Conservation (phyloP, 306 rosid species). For the Cucumis hystrix region DNA sequence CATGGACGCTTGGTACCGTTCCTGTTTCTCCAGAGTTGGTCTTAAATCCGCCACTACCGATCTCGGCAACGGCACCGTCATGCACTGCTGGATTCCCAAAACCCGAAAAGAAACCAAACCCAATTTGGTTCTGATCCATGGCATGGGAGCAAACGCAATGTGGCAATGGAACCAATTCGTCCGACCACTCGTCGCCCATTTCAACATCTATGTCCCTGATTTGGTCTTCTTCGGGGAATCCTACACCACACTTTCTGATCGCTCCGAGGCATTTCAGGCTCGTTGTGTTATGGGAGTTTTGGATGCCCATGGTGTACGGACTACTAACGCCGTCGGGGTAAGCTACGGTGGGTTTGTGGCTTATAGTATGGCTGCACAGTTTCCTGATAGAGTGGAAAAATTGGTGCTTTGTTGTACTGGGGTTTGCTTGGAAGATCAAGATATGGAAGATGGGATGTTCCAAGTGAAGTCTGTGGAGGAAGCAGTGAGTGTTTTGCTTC, state of each 20-base stretch:
- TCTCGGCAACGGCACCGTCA: conserved; percentile 60
- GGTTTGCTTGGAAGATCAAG: conserved; percentile 60
- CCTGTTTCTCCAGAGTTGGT: conserved; percentile 47
- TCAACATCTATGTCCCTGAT: conserved; percentile 89
- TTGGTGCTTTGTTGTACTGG: conserved; percentile 75
- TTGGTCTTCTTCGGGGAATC: conserved; percentile 79
- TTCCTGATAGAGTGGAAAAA: conserved; percentile 45
- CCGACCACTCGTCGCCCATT: conserved; percentile 35
- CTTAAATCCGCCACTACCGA: conserved; percentile 64
- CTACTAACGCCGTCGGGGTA: conserved; percentile 36
- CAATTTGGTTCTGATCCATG: conserved; percentile 58
- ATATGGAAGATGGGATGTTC: conserved; percentile 72
- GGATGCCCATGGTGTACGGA: conserved; percentile 41
- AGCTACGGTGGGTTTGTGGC: conserved; percentile 93
- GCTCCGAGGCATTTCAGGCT: conserved; percentile 71
- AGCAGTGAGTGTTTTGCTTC: conserved; percentile 44
- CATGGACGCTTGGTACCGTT: conserved; percentile 35
- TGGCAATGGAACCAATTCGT: conserved; percentile 81
- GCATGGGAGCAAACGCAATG: conserved; percentile 89
- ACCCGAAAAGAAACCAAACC: conserved; percentile 33
- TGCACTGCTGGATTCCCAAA: conserved; percentile 82
- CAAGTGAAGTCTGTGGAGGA: conserved; percentile 50
- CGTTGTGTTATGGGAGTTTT: conserved; percentile 39
- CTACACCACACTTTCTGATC: conserved; percentile 38
- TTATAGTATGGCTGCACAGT: conserved; percentile 68